Conservation (phyloP, 306 rosid genomes). For the Mucuna pruriens region DNA sequence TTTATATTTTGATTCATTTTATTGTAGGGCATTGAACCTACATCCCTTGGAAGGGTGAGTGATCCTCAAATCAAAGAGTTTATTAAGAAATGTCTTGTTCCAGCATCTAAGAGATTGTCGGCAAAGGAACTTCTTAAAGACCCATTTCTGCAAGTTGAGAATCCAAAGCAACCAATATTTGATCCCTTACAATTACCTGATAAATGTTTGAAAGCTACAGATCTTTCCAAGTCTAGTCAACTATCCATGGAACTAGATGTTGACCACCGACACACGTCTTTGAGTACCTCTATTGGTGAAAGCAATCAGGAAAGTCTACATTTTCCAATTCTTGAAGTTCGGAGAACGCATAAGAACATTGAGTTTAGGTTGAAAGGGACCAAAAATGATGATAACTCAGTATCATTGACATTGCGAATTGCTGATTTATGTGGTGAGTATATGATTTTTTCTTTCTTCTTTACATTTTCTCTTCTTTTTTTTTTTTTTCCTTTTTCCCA, state of each 20-base stretch:
- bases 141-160: slow-evolving; percentile 66
- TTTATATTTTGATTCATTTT: slow-evolving; percentile 31
- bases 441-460: neutral
- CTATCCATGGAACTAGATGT: slow-evolving; percentile 71
- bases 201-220: slow-evolving; percentile 38
- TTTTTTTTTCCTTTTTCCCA: neutral
- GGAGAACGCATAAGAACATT: slow-evolving; percentile 52
- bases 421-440: slow-evolving; percentile 57
- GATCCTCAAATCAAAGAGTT: slow-evolving; percentile 66
- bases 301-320: slow-evolving; percentile 53
- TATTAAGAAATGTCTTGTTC: slow-evolving; percentile 77
- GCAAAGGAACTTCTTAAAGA: slow-evolving; percentile 77
- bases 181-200: slow-evolving; percentile 51
- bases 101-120: slow-evolving; percentile 67
- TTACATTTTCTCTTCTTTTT: neutral
- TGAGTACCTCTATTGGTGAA: slow-evolving; percentile 53
- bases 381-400: slow-evolving; percentile 56
- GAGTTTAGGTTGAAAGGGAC: slow-evolving; percentile 68
- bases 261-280: slow-evolving; percentile 53
- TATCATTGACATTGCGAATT: slow-evolving; percentile 69
- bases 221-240: slow-evolving; percentile 47
- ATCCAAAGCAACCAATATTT: slow-evolving; percentile 50
- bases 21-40: slow-evolving; percentile 78
- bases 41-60: slow-evolving; percentile 62
- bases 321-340: slow-evolving; percentile 56